Evolutionary conservation across 129 eudicot genomes (phyloP).

Genomic region (Heracleum sosnowskyi): DNA sequence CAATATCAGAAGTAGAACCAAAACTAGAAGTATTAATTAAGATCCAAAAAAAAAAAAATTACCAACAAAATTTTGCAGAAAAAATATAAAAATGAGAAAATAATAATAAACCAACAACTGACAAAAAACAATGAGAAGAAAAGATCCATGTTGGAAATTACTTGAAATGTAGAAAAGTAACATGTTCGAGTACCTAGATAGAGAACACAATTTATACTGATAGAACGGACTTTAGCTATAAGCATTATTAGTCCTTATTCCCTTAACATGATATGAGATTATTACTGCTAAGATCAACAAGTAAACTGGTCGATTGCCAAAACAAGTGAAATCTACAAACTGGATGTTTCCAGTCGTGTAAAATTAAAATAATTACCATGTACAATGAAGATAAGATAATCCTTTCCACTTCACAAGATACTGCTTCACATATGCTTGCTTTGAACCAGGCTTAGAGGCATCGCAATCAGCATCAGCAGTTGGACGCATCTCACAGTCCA

Average conservation of each 20-base stretch:
- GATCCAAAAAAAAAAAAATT: not conserved
- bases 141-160: not conserved
- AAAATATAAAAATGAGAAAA: not conserved
- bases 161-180: not conserved
- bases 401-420: conserved; percentile 98
- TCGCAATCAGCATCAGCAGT: conserved; percentile 70
- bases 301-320: not conserved
- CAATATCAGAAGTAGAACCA: not conserved
- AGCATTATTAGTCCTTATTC: not conserved
- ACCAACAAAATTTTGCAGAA: not conserved
- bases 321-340: not conserved
- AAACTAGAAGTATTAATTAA: not conserved
- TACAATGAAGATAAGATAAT: conserved; percentile 87
- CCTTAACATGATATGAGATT: not conserved
- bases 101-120: not conserved
- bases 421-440: conserved; percentile 79
- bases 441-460: conserved; percentile 68
- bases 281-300: not conserved
- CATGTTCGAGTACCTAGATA: not conserved
- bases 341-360: not conserved
- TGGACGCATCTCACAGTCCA: conserved; percentile 90
- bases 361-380: conserved; percentile 46
- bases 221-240: not conserved
- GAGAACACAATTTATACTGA: not conserved
- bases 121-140: not conserved